Base-by-base conservation (phyloP, 2,329 filamentous ascomycete genomes). In the Aspergillus sp. region DNA sequence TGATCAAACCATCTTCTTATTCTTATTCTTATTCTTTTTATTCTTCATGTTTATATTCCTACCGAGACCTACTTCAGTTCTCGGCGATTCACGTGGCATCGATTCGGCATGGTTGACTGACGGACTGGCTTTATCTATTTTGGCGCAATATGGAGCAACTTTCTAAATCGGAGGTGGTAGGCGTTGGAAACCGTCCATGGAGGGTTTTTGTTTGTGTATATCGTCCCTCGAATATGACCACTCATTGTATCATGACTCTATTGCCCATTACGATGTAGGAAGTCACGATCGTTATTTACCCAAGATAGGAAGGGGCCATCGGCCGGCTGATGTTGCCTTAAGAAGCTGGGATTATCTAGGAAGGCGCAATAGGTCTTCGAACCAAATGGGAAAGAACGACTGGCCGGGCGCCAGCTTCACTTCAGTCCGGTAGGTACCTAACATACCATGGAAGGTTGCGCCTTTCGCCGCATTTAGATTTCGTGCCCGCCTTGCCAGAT, bases 1-100 rank as follows among this genome's bases (percentile, higher is more conserved):
- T 90, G 60, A 60, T 39, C 40, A 35, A 59, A 60, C 39, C 33
- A 27, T 7, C 44, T 48, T 51, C 37, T 56, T 17, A 37, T 47
- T 35, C 37, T 56, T 17, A 37, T 47, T 35, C 4, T 47, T 56
- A 45, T 58, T 57, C 47, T 56, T 41, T 56, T 49, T 57, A 43
- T 14, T 49, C 50, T 59, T 46, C 39, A 31, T 46, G 35, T 55
- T 48, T 50, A 58, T 57, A n/a, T 57, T 53, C 48, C 19, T 11
- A 7, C 21, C n/a, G 12, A 40, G 5, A 4, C 19, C 40, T 19
- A 46, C 47, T 54, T 45, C 31, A 9, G 19, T 41, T 31, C 51
- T 43, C 17, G 23, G 41, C 37, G 35, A 33, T 47, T 31, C 47
- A 41, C 51, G 31, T 14, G 35, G 37, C 19, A 15, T 14, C 37